Base-by-base conservation (phyloP, 495 filamentous ascomycete genomes). In the Xylaria cubensis region DNA sequence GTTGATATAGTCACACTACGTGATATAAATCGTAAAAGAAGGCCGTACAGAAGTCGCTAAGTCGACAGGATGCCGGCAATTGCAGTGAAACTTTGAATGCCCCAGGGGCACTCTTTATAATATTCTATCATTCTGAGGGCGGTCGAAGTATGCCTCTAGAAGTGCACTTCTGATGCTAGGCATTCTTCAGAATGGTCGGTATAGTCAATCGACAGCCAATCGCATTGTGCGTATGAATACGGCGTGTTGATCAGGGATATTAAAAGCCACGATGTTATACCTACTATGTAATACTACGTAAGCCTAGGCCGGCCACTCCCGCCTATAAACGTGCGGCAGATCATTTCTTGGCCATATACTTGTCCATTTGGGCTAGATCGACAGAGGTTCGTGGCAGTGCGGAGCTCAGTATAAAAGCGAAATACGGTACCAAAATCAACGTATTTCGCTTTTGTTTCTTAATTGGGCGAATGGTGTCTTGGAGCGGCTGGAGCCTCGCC, bases 191-290 rank as follows among this genome's bases (percentile, higher is more conserved):
- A 70, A 68, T 62, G 9, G 61, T 61, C 32, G 26, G 39, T 51
- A 51, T 67, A 69, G 24, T 32, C 36, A 21, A 44, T 9, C 42
- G 26, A 34, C 50, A 42, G 56, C 77, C 77, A 77, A 79, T 79
- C 75, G 75, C 51, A 74, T 79, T 70, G 21, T 55, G 41, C 17
- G 29, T 8, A 56, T 17, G 29, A 72, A 77, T 77, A 79, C 75
- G 75, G 71, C 72, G 74, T 74, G 65, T 71, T 24, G 15, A 67
- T n/a, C 21, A 46, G 39, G n/a, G 32, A 29, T 44, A 50, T 9
- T 29, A 29, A 64, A 21, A 29, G 42, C 62, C 26, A 48, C 39
- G 42, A 64, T 29, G 3, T 48, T 29, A 19, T 32, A 44, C 21
- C 19, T 41, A 42, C 39, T 42, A 42, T 42, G 39, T 9, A 42